Base-by-base conservation (phyloP, 345 rosid genomes). In the Citrus reticulata region DNA sequence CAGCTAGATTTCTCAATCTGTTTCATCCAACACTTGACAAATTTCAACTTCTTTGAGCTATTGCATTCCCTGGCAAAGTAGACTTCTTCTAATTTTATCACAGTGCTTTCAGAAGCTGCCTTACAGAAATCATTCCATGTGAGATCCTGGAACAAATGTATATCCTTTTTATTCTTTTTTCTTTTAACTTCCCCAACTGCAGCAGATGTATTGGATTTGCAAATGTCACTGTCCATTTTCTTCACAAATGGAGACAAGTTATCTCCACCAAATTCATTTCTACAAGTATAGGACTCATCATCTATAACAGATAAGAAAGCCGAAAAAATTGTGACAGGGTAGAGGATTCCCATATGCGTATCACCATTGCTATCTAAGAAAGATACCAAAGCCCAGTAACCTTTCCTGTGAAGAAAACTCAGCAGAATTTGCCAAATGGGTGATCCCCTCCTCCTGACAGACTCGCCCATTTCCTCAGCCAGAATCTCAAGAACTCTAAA, bases 11-110 rank as follows among this genome's bases (percentile, higher is more conserved):
- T 91, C 77, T 83, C 84, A 39, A 87, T 81, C 90, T 94, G 97
- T 78, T 91, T 94, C 87, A 91, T 87, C 98, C 98, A 96, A 83
- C 97, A 96, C 89, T 89, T 96, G 55, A 96, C 78, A 88, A 96
- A 96, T 81, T 90, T 91, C 79, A 87, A 79, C 75, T 91, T 94
- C 92, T 96, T 96, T 0, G 90, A 94, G 70, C 80, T 86, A 77
- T 76, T 75, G 78, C 78, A 81, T 75, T 71, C 86, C 84, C 87
- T 88, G 19, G 88, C 79, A 78, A 88, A 87, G 78, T 84, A 96
- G 54, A 82, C 73, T 69, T 86, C 92, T 84, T 89, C 99, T 55
- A 96, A 59, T 75, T 90, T 88, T 49, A 93, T 71, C 59, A 83
- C 86, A 29, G 78, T 81, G 75, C 83, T 86, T 62, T 86, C 88